phyloP scores from a whole-genome alignment of 257 asterid species.

The Solanum pimpinellifolium region DNA sequence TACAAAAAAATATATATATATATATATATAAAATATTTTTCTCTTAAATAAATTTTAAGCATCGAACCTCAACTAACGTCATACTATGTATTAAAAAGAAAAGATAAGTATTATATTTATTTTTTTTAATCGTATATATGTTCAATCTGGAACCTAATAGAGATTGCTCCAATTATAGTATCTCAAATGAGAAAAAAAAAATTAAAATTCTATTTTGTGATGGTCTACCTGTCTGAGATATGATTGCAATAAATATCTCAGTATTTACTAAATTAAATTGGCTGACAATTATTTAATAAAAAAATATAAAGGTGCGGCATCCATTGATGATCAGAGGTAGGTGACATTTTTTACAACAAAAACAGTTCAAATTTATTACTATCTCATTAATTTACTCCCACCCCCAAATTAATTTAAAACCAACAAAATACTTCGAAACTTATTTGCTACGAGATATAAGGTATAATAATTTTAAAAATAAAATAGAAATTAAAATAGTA shows the following conservation, averaged over 20 bases:
- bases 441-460: no score
- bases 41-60: not conserved
- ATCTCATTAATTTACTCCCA: not conserved
- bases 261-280: not conserved
- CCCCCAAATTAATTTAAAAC: not conserved
- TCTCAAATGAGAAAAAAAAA: not conserved
- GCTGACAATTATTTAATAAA: not conserved
- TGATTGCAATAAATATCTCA: not conserved
- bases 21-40: not conserved
- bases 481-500: no score
- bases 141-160: not conserved
- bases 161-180: not conserved
- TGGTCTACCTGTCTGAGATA: not conserved
- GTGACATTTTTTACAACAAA: not conserved
- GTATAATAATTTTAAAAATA: no score
- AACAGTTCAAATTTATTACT: not conserved
- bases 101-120: rapidly evolving
- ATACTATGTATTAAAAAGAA: not conserved
- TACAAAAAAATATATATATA: no score
- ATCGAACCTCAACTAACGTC: not conserved
- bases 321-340: not conserved
- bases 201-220: not conserved
- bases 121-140: not conserved
- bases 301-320: not conserved
- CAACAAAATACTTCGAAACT: not conserved